Evolutionary conservation across 179 eudicot genomes (phyloP), one percentile per base, ranked within the genome.

Genomic region (Spergularia azorica): DNA sequence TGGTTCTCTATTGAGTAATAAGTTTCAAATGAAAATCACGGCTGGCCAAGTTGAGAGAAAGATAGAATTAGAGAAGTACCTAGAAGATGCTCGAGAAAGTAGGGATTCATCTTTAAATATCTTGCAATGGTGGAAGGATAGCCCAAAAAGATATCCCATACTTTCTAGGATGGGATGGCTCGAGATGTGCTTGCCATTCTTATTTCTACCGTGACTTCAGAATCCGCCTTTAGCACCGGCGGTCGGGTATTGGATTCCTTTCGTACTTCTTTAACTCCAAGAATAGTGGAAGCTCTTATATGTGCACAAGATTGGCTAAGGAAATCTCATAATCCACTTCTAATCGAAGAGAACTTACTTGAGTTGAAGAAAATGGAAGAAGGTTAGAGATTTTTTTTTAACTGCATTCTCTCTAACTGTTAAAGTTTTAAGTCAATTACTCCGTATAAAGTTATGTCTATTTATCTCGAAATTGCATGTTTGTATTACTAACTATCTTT

Each of bases 201-300:
- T 1, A 56, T 67, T 67, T 67, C 71, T 48, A 41, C 55, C 0
- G 55, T 67, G 1, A 26, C 71, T 14, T 67, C 55, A 2, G 55
- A 67, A 26, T 41, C 55, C 7, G 14, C 71, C 2, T 48, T 67
- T 67, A 67, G 71, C 46, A 63, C 46, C 12, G 62, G 63, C 80
- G 71, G 71, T 41, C 71, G 56, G 1, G 55, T 67, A 9, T 10
- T 43, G 1, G 55, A 16, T 46, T 17, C 55, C 2, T 67, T 67
- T 43, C 9, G 71, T 2, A 67, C 54, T 48, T 67, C 71, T 13
- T 46, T 67, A 43, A 67, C 71, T 16, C 50, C 71, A 43, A 67
- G 21, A 17, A 67, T 67, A 26, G 55, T 41, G 3, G 71, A 67
- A 17, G 54, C 26, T 14, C 71, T 67, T 43, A 67, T 67, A 14